These are phyloP conservation scores for Geopyxis carbonaria DNA, from an alignment of 495 filamentous ascomycete genomes.

Conservation along the genomic window DNA sequence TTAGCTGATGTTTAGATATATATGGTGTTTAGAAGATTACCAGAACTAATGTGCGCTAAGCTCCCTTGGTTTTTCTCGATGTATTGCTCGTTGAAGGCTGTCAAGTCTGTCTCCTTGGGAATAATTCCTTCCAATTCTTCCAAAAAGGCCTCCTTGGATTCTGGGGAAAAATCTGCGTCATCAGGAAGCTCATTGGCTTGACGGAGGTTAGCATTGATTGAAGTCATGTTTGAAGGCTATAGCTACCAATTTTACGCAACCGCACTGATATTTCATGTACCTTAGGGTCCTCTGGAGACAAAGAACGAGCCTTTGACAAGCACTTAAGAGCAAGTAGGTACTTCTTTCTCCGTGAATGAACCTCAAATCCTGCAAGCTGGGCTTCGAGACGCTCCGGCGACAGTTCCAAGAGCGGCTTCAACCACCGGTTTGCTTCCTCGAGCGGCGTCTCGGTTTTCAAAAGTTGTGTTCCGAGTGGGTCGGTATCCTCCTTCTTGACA, in stretches of 20 bases:
- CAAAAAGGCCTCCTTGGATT: slow-evolving; percentile 14
- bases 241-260: slow-evolving; percentile 45
- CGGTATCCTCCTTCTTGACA: slow-evolving; percentile 64
- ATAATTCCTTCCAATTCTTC: slow-evolving; percentile 37
- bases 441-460: slow-evolving; percentile 66
- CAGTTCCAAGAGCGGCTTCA: slow-evolving; percentile 61
- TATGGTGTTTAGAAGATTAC: slow-evolving; percentile 6
- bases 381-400: slow-evolving; percentile 60
- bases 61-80: slow-evolving; percentile 44
- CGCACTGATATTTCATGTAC: slow-evolving; percentile 59
- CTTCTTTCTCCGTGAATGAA: slow-evolving; percentile 62
- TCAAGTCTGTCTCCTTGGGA: slow-evolving; percentile 38
- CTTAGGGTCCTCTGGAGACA: slow-evolving; percentile 55
- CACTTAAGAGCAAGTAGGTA: slow-evolving; percentile 67
- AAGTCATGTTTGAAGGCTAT: neutral
- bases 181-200: slow-evolving; percentile 12
- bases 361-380: slow-evolving; percentile 78
- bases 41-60: slow-evolving; percentile 37
- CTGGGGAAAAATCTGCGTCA: slow-evolving; percentile 18
- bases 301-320: slow-evolving; percentile 49
- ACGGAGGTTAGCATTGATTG: slow-evolving; percentile 3
- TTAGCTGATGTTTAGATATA: neutral
- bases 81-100: slow-evolving; percentile 52
- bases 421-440: slow-evolving; percentile 71
- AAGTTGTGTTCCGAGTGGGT: slow-evolving; percentile 65